Base-by-base conservation (phyloP, 208 protist genomes). In the Trypanosoma avium region DNA sequence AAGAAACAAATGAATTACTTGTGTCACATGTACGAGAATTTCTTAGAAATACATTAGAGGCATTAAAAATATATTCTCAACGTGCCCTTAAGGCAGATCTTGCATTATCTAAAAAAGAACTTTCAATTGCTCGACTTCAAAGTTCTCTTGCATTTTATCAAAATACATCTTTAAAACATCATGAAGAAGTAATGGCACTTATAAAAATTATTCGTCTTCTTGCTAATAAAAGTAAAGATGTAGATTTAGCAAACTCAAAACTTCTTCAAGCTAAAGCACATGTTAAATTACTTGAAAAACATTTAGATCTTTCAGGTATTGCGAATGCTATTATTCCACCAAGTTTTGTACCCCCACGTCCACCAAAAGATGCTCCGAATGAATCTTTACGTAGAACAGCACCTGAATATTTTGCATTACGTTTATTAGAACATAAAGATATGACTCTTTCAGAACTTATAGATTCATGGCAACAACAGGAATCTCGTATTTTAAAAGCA, bases 401-500 rank as follows among this genome's bases (percentile, higher is more conserved):
- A 8, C 89, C 89, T 22, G 75, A 90, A 21, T 92, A 90, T 69
- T 92, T 77, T 72, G 89, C 89, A 4, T 59, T 95, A 29, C 77
- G 75, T 4, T 52, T 86, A 56, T 61, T 95, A 15, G 73, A 84
- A 56, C 85, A 91, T 70, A 75, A 76, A 52, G 83, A 93, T 22
- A 49, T 95, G 27, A 88, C 89, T 1, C 61, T 95, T 24, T 90
- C 83, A 6, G 89, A 95, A 38, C 71, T 95, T 0, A 80, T 95
- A 8, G 77, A 93, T 46, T 65, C 73, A 4, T 95, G 89, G 86
- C 55, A 74, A 33, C 32, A 48, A 15, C 85, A 95, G 60, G 83
- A 87, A 57, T 43, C 36, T n/a, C 75, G 82, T 49, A 71, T 91
- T 43, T 30, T 46, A 2, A 56, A 45, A 4, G 63, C 71, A 7